These are phyloP conservation scores for Aspergillus latus DNA, from an alignment of 2,329 filamentous ascomycete genomes.

Conservation along the genomic window DNA sequence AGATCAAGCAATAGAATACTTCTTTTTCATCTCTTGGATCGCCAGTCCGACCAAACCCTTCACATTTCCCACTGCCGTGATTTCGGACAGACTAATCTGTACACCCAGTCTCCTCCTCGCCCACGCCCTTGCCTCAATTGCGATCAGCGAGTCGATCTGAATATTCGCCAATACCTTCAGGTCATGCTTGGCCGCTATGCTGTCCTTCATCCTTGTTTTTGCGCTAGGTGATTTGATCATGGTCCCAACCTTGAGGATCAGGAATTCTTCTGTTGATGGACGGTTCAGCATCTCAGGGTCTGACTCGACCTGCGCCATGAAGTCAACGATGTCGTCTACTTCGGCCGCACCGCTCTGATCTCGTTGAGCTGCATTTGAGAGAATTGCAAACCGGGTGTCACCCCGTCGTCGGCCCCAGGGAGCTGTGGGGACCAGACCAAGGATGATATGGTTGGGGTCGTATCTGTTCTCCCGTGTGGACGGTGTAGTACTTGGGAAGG, in stretches of 20 bases:
- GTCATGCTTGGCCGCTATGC: background rate
- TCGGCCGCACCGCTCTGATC: background rate
- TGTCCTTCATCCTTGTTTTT: background rate
- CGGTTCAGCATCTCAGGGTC: background rate
- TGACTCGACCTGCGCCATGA: conserved; percentile 2
- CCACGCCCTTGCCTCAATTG: conserved; percentile 8
- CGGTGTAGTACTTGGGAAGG: background rate
- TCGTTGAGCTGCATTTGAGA: background rate
- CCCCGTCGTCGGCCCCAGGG: background rate
- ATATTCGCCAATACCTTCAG: background rate
- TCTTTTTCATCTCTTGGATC: conserved; percentile 4
- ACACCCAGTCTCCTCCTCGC: conserved; percentile 2
- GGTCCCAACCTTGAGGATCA: background rate
- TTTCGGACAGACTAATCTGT: conserved; percentile 1
- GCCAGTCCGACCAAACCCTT: background rate
- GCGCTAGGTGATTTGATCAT: background rate
- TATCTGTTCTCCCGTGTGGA: background rate
- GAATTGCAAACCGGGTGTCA: background rate
- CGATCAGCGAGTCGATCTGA: conserved; percentile 3
- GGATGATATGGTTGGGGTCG: background rate
- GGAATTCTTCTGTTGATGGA: conserved; percentile 4
- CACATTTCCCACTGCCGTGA: conserved; percentile 3
- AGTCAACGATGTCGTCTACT: conserved; percentile 3
- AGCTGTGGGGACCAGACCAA: background rate
- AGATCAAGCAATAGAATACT: background rate